Evolutionary conservation across 306 rosid species (phyloP), one percentile per base, ranked within the genome.

Genomic region (Prunus mira): DNA sequence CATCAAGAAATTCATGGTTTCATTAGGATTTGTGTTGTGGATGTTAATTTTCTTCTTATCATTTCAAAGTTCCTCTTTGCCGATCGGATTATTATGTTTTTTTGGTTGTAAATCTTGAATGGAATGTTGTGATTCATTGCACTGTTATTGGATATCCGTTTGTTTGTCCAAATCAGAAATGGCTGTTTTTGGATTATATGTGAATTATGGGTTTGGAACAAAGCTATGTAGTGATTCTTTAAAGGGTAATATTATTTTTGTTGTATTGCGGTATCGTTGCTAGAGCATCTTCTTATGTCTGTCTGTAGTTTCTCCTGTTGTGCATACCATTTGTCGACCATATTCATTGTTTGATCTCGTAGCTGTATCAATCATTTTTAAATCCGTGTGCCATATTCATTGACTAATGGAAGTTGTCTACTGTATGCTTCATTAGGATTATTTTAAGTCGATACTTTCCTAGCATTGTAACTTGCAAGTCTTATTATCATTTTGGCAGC

Each of bases 211-310:
- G 55, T 27, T 45, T 54, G 61, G 65, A 61, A 14, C 63, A 63
- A 41, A 14, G 61, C 12, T 63, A 12, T 12, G 10, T 57, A 13
- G 61, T 60, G 74, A 47, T 72, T 66, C 28, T 73, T 49, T 20
- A 7, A 9, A 34, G 51, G 62, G 47, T 38, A 25, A 3, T 47
- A 49, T 57, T 65, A 78, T 3, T 41, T 12, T 13, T 76, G 66
- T 20, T 66, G 78, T 77, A 52, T 49, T 25, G 24, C 66, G 64
- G 65, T 60, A 76, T 51, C 56, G 60, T 65, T 63, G 62, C 28
- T 52, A 19, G 46, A 65, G 60, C 78, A 65, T 71, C 72, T 71
- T 76, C 67, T 68, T 76, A 15, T 54, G 27, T 65, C 11, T 6
- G 13, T 17, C 52, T 57, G 50, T 60, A 1, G 58, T 68, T 57